phyloP scores from a whole-genome alignment of 768 basidiomycete genomes.

The Tubosaeta brunneosetosa region DNA sequence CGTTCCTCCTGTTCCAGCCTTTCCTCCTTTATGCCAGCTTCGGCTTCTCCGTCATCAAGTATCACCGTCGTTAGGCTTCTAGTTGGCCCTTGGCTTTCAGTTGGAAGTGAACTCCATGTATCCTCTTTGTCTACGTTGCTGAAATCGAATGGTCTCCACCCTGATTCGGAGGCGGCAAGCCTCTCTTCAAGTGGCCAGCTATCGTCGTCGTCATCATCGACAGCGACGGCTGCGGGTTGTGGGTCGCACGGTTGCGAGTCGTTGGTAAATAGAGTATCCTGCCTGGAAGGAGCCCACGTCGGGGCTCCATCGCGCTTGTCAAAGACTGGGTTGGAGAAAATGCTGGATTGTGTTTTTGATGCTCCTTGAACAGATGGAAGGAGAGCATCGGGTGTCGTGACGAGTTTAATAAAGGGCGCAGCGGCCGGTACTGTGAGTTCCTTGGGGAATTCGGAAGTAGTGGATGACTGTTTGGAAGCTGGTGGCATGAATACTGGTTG shows the following conservation, averaged over 20 bases:
- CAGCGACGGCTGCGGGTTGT: background rate
- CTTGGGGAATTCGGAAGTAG: slow-evolving; percentile 14
- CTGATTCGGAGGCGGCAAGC: slow-evolving; percentile 44
- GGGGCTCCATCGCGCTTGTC: slow-evolving; percentile 42
- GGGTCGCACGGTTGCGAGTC: slow-evolving; percentile 32
- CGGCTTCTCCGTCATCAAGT: slow-evolving; percentile 8
- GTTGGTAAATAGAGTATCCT: slow-evolving; percentile 52
- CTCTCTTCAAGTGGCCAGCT: slow-evolving; percentile 76
- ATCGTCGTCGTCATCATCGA: slow-evolving; percentile 51
- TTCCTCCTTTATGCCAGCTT: slow-evolving; percentile 10
- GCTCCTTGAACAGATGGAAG: slow-evolving; percentile 22
- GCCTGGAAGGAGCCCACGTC: slow-evolving; percentile 56
- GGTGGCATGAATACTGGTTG: slow-evolving; percentile 26
- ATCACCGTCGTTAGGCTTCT: slow-evolving; percentile 17
- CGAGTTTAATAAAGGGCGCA: slow-evolving; percentile 37
- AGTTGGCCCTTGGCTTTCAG: slow-evolving; percentile 45
- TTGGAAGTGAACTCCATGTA: slow-evolving; percentile 71
- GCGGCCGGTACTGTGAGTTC: slow-evolving; percentile 41
- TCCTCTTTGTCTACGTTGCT: slow-evolving; percentile 57
- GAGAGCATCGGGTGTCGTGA: slow-evolving; percentile 21
- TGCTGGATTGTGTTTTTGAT: slow-evolving; percentile 41
- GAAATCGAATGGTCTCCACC: slow-evolving; percentile 59
- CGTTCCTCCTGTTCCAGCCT: slow-evolving; percentile 11
- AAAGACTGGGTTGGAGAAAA: slow-evolving; percentile 48
- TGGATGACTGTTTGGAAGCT: slow-evolving; percentile 12